These are phyloP conservation scores for Nidularia pulvinata DNA, from an alignment of 768 basidiomycete genomes.

Conservation along the genomic window DNA sequence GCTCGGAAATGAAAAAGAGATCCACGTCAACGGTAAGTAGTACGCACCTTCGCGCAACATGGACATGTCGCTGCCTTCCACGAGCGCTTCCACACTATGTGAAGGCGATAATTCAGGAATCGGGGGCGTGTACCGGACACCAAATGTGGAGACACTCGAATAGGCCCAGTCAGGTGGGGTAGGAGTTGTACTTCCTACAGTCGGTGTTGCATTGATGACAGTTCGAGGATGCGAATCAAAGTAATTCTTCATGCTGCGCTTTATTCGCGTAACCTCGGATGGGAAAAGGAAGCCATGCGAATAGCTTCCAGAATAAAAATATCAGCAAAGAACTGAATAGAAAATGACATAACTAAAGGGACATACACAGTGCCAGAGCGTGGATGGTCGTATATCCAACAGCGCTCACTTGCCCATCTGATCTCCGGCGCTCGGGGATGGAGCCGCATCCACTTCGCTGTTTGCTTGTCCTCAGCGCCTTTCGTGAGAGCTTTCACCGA, in stretches of 20 bases:
- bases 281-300: conserved; percentile 96
- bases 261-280: conserved; percentile 75
- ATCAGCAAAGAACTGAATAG: conserved; percentile 1
- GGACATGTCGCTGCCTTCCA: conserved; percentile 91
- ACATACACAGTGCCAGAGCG: conserved; percentile 90
- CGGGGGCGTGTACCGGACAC: conserved; percentile 72
- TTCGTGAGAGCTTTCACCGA: conserved; percentile 62
- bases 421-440: conserved; percentile 82
- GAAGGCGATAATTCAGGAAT: conserved; percentile 58
- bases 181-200: conserved; percentile 26
- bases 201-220: conserved; percentile 20
- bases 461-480: conserved; percentile 94
- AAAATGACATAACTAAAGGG: no score
- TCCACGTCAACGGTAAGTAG: not conserved
- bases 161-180: conserved; percentile 68
- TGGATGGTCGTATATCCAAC: conserved; percentile 99
- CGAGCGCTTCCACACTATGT: conserved; percentile 87
- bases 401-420: conserved; percentile 89
- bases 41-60: conserved; percentile 58
- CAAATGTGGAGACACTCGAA: conserved; percentile 89
- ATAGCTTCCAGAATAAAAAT: conserved; percentile 49
- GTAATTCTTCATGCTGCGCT: conserved; percentile 50
- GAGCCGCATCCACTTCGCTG: conserved; percentile 87
- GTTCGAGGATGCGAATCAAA: conserved; percentile 43
- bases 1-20: conserved; percentile 2